Base-by-base conservation (phyloP, 768 basidiomycete species). In the Russula brevipes region DNA sequence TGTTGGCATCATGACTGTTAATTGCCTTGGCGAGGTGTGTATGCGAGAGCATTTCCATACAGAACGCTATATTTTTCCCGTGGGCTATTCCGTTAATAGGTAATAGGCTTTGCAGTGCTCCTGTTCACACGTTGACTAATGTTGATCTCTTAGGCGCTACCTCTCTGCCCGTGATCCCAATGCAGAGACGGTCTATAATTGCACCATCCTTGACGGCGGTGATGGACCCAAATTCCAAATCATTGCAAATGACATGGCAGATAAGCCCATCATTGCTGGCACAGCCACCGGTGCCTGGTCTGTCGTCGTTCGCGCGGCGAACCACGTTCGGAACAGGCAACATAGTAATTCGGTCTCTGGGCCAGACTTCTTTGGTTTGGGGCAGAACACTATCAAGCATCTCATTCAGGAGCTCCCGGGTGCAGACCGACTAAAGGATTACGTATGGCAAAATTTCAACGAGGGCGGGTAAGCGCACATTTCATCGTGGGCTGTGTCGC, bases 261-360 rank as follows among this genome's bases (percentile, higher is more conserved):
- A 85, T 68, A 81, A 84, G 52, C 83, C 88, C 46, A 82, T 92
- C 69, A 85, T 87, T 54, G 89, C 91, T 1, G 88, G 88, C n/a
- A 92, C 91, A 1, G 89, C 91, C 38, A 94, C 91, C 0, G 91
- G 91, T 38, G 89, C 89, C 52, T 94, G 91, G 91, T 85, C 87
- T 4, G 84, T 80, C 68, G 88, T 94, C 66, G 89, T 94, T 55
- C 87, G 85, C 70, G 84, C 88, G 55, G 91, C 91, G 1, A 93
- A 92, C 70, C 81, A 82, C 47, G 85, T 93, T 64, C 84, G 91
- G 54, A 86, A 89, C 70, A 80, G 89, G 14, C 87, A 89, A 66
- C 91, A 92, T 70, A 89, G 87, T 49, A 92, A 92, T 72, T 90
- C 88, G 5, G 89, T 94, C 14, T 93, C 91, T 2, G 91, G 91